These are phyloP conservation scores for Cryptococcus sp. DNA, from an alignment of 1,284 basidiomycete species.

Conservation along the genomic window DNA sequence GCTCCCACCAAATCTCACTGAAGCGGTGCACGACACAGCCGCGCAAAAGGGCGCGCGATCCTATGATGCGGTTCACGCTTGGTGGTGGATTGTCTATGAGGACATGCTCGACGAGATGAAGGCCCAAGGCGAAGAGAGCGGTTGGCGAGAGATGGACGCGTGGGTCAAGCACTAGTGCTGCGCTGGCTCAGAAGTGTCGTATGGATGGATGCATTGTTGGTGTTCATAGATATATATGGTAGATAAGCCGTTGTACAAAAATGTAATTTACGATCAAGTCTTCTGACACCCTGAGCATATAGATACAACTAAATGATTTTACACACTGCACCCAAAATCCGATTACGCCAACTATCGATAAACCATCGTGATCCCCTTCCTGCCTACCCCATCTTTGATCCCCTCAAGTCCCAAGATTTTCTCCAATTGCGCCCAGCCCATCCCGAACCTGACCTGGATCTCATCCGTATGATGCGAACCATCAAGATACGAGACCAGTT, in stretches of 20 bases:
- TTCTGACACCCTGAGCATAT: not conserved
- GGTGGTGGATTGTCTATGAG: conserved; percentile 54
- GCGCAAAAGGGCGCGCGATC: conserved; percentile 37
- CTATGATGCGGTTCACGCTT: conserved; percentile 46
- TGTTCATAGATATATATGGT: too few relatives aligned
- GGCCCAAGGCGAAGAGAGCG: conserved; percentile 25
- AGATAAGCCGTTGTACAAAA: not conserved
- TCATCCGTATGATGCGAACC: conserved; percentile 92
- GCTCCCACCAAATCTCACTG: conserved; percentile 32
- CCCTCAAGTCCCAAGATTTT: conserved; percentile 62
- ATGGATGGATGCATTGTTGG: too few relatives aligned
- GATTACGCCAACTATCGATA: conserved; percentile 21
- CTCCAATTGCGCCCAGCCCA: conserved; percentile 79
- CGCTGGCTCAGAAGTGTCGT: too few relatives aligned
- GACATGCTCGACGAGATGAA: conserved; percentile 44
- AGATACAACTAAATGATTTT: not conserved
- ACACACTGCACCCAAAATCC: not conserved
- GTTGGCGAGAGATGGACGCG: conserved; percentile 42
- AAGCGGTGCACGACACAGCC: conserved; percentile 28
- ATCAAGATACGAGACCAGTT: conserved; percentile 68
- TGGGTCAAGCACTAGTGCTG: conserved; percentile 26
- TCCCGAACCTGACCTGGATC: conserved; percentile 75
- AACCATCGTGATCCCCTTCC: conserved; percentile 43
- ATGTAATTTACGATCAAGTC: not conserved
- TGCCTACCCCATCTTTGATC: conserved; percentile 33